Base-by-base conservation (phyloP, 2,329 filamentous ascomycete species). In the Fusarium solani-melongenae region DNA sequence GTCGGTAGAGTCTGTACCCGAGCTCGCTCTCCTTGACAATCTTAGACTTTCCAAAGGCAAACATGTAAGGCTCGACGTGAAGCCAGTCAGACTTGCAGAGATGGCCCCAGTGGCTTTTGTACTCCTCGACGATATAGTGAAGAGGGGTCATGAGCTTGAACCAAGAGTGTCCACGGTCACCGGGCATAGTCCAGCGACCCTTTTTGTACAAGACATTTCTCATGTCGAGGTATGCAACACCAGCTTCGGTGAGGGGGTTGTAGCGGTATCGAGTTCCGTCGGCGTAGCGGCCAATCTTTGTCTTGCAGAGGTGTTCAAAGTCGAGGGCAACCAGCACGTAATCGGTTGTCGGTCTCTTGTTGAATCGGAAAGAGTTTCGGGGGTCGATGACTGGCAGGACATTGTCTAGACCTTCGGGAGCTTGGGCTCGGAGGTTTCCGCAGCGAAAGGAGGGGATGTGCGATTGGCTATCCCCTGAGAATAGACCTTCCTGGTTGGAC, bases 31-130 rank as follows among this genome's bases (percentile, higher is more conserved):
- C 63, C 14, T 27, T 63, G 0, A 75, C 24, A 0, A 24, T 22
- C 44, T 41, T 75, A 0, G 72, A 73, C 64, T 68, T 65, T 5
- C 64, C 73, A 38, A 73, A 75, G 1, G 72, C 70, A 31, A 75
- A 75, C 22, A 66, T 24, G 22, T 71, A 71, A 2, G 70, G 17
- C 24, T 71, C 65, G 1, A 60, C 39, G 15, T 61, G 57, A 6
- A 51, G 51, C 20, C 62, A 60, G 17, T 64, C 55, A 14, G 39
- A 27, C 34, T 51, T 39, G 38, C 68, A 69, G 4, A 44, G 38
- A 12, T 69, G 65, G 8, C 62, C 65, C 65, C 62, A 66, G 38
- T 71, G 67, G 6, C 56, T 59, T 17, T 64, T 41, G 31, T 58
- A 72, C 34, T 72, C 73, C 14, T 65, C 58, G 1, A 70, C 41